Base-by-base conservation (phyloP, 306 rosid genomes). In the Trichosanthes truncata region DNA sequence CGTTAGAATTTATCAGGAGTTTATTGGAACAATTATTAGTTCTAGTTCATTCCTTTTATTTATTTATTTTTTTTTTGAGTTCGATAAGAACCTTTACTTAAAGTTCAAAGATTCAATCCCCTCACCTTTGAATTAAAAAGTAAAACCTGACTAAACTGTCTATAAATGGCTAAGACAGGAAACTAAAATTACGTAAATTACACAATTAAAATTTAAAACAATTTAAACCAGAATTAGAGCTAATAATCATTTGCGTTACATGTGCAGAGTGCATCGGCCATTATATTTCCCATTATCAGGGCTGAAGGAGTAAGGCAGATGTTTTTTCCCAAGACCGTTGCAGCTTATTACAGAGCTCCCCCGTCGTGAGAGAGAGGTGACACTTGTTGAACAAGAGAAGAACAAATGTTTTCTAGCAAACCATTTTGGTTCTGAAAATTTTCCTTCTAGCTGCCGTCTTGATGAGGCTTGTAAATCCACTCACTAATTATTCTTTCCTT, bases 241-340 rank as follows among this genome's bases (percentile, higher is more conserved):
- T 53, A 53, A 6, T n/a, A 53, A 53, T 5, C 3, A 21, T 57
- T 3, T 9, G 1, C 63, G 21, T n/a, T 66, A 23, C 31, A 21
- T 26, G 81, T 83, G 77, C 87, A 94, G 98, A 79, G 96, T 84
- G 98, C 98, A 26, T 92, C 96, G 0, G 97, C 89, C 81, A 94
- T 94, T 62, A 94, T 94, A 75, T 85, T 88, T 52, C 98, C 98
- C 62, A 94, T 94, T 61, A 89, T 94, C 25, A 91, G 87, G 89
- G 98, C 98, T 7, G 98, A 92, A 89, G 98, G 98, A 81, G 88
- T 92, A 4, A 89, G 97, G 60, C 98, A 94, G 79, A 94, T 94
- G 98, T 92, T 94, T 87, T 92, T 94, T 68, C 96, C 98, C 4
- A 93, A 83, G 3, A 90, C 93, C 0, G 87, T 92, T 66, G 93